Evolutionary conservation across 1,284 basidiomycete species (phyloP).

Genomic region (Malassezia caprae): DNA sequence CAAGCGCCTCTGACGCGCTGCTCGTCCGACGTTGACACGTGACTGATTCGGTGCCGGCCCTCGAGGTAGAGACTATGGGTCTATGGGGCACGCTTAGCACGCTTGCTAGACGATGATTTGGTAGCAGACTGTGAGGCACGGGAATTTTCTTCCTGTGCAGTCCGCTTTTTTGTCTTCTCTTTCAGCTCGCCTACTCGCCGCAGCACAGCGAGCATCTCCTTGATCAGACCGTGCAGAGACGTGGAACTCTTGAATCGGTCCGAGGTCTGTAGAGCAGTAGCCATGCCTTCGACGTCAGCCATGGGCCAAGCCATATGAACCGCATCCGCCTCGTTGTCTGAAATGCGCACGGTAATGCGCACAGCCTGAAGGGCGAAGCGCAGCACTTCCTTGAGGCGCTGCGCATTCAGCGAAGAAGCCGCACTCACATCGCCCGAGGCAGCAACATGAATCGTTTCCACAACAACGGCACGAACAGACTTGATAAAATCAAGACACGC

Average conservation of each 20-base stretch:
- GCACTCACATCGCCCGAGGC: slow-evolving; percentile 51
- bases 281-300: slow-evolving; percentile 19
- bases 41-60: not conserved
- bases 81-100: slow-evolving; percentile 11
- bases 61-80: not conserved
- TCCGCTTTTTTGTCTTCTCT: not conserved
- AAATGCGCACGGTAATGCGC: slow-evolving; percentile 57
- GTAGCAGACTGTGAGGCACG: not conserved
- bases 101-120: not conserved
- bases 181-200: slow-evolving; percentile 10
- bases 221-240: slow-evolving; percentile 53
- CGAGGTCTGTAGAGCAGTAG: slow-evolving; percentile 18
- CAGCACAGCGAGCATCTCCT: slow-evolving; percentile 51
- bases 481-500: slow-evolving; percentile 55
- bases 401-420: slow-evolving; percentile 52
- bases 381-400: slow-evolving; percentile 67
- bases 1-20: not conserved
- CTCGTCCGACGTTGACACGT: not conserved
- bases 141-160: not conserved
- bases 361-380: slow-evolving; percentile 62
- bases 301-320: slow-evolving; percentile 48
- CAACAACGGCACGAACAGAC: slow-evolving; percentile 54
- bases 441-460: slow-evolving; percentile 54
- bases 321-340: slow-evolving; percentile 1
- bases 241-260: slow-evolving; percentile 34